These are phyloP conservation scores for Aspergillus intermedius DNA, from an alignment of 2,329 filamentous ascomycete genomes.

Conservation along the genomic window DNA sequence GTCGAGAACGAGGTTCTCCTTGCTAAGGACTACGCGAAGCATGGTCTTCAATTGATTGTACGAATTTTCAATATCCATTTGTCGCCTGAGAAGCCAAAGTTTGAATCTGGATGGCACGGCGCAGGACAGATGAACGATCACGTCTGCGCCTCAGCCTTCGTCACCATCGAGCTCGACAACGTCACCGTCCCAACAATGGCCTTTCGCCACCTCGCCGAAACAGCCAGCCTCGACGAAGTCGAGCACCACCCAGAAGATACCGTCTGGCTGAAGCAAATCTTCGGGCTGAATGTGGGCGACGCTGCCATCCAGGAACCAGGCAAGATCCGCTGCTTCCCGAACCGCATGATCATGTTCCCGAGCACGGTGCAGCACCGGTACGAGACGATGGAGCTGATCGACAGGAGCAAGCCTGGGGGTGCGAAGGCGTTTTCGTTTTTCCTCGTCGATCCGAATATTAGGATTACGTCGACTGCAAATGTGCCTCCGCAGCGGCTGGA, in stretches of 20 bases:
- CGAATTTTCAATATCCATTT: constrained; percentile 57
- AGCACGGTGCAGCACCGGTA: constrained; percentile 47
- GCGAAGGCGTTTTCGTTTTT: constrained; percentile 51
- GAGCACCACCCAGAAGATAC: constrained; percentile 24
- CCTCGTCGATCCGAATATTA: constrained; percentile 52
- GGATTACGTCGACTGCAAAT: constrained; percentile 49
- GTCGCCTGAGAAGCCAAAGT: constrained; percentile 51
- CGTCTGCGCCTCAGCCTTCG: constrained; percentile 57
- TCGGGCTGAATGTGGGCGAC: constrained; percentile 19
- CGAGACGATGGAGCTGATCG: constrained; percentile 43
- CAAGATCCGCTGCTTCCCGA: constrained; percentile 10
- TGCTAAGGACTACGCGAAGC: constrained; percentile 30
- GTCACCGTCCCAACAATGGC: constrained; percentile 47
- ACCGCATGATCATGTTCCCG: constrained; percentile 21
- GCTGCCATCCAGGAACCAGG: constrained; percentile 20
- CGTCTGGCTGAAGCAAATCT: constrained; percentile 25
- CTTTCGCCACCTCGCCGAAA: constrained; percentile 43
- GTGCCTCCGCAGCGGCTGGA: constrained; percentile 47
- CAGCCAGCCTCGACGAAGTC: constrained; percentile 24
- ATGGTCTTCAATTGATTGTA: constrained; percentile 56
- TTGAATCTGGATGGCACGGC: constrained; percentile 42
- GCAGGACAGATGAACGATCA: constrained; percentile 56
- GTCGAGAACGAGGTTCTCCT: constrained; percentile 25
- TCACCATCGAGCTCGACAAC: constrained; percentile 57
- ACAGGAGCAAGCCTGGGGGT: constrained; percentile 48